phyloP scores from a whole-genome alignment of 2,329 filamentous ascomycete genomes.

The Apiospora koreana region DNA sequence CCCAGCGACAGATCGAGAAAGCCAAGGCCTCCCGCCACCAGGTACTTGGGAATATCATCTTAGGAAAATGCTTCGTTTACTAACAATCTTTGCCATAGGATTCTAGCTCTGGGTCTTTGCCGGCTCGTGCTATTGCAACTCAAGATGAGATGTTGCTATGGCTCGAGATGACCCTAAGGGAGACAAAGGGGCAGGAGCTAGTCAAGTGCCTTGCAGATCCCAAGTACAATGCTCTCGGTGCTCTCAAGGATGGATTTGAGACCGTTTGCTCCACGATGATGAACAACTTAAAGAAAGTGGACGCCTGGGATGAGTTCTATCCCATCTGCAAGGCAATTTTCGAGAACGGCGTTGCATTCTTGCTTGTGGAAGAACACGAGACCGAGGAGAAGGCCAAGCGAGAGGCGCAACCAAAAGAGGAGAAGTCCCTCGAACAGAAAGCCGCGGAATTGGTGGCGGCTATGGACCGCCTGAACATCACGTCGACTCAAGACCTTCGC shows the following conservation, averaged over 20 bases:
- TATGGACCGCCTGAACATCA: neutral
- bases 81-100: neutral
- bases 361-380: conserved; percentile 11
- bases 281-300: conserved; percentile 16
- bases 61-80: neutral
- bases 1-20: conserved; percentile 11
- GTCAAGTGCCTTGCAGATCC: conserved; percentile 22
- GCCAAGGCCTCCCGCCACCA: conserved; percentile 12
- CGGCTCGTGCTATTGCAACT: conserved; percentile 13
- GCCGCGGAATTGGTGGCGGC: neutral
- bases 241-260: conserved; percentile 23
- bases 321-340: conserved; percentile 21
- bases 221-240: conserved; percentile 18
- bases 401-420: neutral
- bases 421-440: conserved; percentile 13
- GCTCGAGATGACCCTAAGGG: conserved; percentile 15
- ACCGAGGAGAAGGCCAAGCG: neutral
- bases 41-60: neutral
- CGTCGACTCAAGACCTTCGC: neutral
- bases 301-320: conserved; percentile 23
- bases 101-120: neutral
- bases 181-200: neutral
- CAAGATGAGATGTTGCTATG: conserved; percentile 27
- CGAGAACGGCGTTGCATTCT: conserved; percentile 22
- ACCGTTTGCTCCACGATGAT: conserved; percentile 22